These are phyloP conservation scores for Penicillium sp. DNA, from an alignment of 2,329 filamentous ascomycete species.

Conservation along the genomic window DNA sequence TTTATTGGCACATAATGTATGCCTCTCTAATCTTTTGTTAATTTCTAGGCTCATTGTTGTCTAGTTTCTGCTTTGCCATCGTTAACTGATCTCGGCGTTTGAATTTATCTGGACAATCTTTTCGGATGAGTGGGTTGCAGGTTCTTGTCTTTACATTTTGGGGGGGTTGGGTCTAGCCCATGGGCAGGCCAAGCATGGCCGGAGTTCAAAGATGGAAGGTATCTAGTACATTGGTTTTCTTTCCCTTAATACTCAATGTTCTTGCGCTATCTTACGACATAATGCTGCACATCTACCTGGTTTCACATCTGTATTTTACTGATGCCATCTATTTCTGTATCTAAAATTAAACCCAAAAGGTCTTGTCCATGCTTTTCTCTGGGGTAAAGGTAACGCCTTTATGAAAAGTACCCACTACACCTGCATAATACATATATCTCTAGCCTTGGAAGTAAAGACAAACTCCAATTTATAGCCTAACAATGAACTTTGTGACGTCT, in stretches of 20 bases:
- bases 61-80: conserved; percentile 4
- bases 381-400: neutral
- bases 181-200: conserved; percentile 24
- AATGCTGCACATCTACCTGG: conserved; percentile 17
- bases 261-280: conserved; percentile 26
- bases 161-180: conserved; percentile 12
- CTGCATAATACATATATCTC: neutral
- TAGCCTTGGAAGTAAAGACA: too few relatives aligned
- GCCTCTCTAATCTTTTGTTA: conserved; percentile 2
- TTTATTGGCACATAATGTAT: conserved; percentile 6
- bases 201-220: conserved; percentile 26
- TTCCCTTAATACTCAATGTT: conserved; percentile 12
- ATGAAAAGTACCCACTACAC: neutral
- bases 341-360: neutral
- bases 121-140: conserved; percentile 9
- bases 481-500: neutral
- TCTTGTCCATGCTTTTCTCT: neutral
- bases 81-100: conserved; percentile 18
- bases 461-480: neutral
- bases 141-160: conserved; percentile 9
- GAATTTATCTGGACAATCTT: conserved; percentile 9
- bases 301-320: conserved; percentile 1
- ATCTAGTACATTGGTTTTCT: conserved; percentile 13
- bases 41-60: neutral
- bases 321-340: neutral